Conservation (phyloP, 345 rosid species). For the Capsella bursapastoris region DNA sequence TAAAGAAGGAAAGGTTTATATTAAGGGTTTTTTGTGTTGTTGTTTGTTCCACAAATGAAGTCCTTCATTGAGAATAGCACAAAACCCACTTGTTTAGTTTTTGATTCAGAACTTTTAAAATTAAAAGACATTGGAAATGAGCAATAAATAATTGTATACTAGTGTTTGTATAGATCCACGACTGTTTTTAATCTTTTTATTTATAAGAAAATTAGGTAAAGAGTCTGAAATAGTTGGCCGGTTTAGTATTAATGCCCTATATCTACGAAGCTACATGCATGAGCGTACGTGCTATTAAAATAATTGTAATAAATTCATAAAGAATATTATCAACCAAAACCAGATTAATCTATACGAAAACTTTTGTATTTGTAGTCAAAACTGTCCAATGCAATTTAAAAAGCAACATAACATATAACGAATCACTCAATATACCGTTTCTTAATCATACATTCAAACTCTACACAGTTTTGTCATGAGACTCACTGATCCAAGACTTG, state of each 20-base stretch:
- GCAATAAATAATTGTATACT: not conserved
- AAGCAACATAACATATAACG: not conserved
- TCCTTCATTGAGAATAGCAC: not conserved
- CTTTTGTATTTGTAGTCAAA: not conserved
- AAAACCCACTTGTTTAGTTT: slow-evolving; percentile 12
- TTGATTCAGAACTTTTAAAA: not conserved
- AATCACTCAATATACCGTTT: not conserved
- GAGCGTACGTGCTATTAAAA: not conserved
- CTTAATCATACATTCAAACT: not conserved
- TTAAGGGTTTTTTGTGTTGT: not conserved
- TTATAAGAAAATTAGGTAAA: not conserved
- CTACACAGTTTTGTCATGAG: not conserved
- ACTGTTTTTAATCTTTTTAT: not conserved
- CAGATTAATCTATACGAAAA: not conserved
- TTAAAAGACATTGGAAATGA: not conserved
- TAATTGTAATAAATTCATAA: not conserved
- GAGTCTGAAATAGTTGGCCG: slow-evolving; percentile 7
- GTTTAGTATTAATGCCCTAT: not conserved
- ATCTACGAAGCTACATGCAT: not conserved
- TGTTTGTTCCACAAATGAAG: not conserved
- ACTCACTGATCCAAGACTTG: not conserved
- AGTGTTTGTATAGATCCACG: not conserved
- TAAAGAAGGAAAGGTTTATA: slow-evolving; percentile 24
- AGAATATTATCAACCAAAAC: not conserved
- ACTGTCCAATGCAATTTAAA: not conserved